Conservation (phyloP, 2,329 filamentous ascomycete species). For the Pseudogymnoascus sp. region DNA sequence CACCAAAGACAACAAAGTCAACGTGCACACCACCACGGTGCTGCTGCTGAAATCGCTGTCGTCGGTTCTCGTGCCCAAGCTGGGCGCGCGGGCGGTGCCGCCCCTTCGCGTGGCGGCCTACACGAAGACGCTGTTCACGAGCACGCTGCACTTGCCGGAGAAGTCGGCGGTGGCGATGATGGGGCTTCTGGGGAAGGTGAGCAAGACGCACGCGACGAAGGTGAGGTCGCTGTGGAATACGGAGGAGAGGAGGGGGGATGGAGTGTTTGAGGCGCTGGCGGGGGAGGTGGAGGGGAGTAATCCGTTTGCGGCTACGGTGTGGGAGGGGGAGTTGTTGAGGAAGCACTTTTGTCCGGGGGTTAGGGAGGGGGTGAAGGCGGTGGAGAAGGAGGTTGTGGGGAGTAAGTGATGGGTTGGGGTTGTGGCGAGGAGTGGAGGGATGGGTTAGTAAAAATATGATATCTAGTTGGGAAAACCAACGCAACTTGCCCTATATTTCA, state of each 20-base stretch:
- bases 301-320: slow-evolving; percentile 81
- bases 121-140: slow-evolving; percentile 79
- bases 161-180: slow-evolving; percentile 78
- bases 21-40: slow-evolving; percentile 90
- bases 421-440: background rate
- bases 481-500: background rate
- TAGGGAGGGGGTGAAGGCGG: slow-evolving; percentile 60
- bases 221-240: slow-evolving; percentile 86
- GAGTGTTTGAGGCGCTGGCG: slow-evolving; percentile 68
- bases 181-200: slow-evolving; percentile 68
- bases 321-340: slow-evolving; percentile 85
- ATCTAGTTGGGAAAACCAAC: slow-evolving; percentile 1
- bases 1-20: slow-evolving; percentile 63
- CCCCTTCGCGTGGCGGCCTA: slow-evolving; percentile 85
- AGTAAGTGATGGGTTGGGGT: background rate
- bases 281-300: slow-evolving; percentile 78
- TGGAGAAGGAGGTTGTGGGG: slow-evolving; percentile 53
- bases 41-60: slow-evolving; percentile 82
- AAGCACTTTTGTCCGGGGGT: slow-evolving; percentile 84
- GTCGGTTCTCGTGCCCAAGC: slow-evolving; percentile 68
- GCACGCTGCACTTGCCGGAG: slow-evolving; percentile 79
- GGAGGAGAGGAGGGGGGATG: slow-evolving; percentile 87
- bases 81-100: slow-evolving; percentile 67
- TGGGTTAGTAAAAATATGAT: background rate
- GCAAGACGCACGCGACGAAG: slow-evolving; percentile 74